These are phyloP conservation scores for Helminthosporium solani DNA, from an alignment of 2,329 filamentous ascomycete species.

Conservation along the genomic window DNA sequence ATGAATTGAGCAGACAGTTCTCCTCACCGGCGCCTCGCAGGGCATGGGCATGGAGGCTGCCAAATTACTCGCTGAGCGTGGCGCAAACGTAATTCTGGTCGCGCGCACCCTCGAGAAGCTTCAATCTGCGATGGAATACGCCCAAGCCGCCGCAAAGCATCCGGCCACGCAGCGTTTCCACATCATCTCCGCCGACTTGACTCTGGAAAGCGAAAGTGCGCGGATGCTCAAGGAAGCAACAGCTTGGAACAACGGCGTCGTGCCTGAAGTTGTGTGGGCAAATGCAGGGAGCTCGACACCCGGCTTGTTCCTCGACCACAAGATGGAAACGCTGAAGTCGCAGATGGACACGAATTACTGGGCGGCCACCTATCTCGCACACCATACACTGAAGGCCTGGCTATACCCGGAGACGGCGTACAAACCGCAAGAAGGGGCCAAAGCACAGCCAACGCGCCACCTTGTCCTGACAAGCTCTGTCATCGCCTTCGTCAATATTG, in stretches of 20 bases:
- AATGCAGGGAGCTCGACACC: conserved; percentile 75
- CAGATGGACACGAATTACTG: conserved; percentile 96
- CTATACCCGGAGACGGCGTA: conserved; percentile 49
- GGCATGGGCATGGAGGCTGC: conserved; percentile 83
- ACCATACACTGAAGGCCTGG: conserved; percentile 76
- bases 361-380: conserved; percentile 81
- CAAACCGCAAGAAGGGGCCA: conserved; percentile 30
- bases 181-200: conserved; percentile 81
- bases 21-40: conserved; percentile 89
- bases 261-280: conserved; percentile 89
- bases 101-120: conserved; percentile 77
- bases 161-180: conserved; percentile 73
- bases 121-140: conserved; percentile 64
- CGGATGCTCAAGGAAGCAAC: conserved; percentile 71
- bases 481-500: conserved; percentile 71
- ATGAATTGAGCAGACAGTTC: conserved; percentile 63
- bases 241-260: conserved; percentile 71
- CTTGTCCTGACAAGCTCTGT: conserved; percentile 85
- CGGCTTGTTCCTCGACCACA: conserved; percentile 73
- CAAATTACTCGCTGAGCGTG: conserved; percentile 73
- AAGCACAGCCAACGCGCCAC: conserved; percentile 60
- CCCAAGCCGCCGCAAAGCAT: conserved; percentile 67
- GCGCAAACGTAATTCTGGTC: conserved; percentile 83
- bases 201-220: conserved; percentile 66
- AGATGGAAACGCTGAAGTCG: conserved; percentile 63